Conservation (phyloP, 108 stramenopile species). For the Fragilaria crotonensis region DNA sequence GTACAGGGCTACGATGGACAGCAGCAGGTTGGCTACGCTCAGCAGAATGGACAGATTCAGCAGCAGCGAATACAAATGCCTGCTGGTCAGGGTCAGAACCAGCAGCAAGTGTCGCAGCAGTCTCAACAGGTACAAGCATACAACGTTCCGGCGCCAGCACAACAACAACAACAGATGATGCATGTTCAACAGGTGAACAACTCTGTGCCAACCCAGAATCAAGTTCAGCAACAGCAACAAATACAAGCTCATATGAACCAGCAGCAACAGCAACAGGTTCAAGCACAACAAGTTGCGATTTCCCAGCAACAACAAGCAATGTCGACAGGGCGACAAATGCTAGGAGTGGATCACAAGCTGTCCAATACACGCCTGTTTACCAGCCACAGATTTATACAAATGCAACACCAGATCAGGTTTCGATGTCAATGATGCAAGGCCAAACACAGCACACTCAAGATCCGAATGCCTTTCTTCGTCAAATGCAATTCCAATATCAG, state of each 20-base stretch:
- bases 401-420: not conserved
- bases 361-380: not conserved
- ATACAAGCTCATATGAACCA: conserved; percentile 1
- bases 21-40: not conserved
- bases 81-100: not conserved
- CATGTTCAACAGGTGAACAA: not conserved
- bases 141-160: too few species aligned
- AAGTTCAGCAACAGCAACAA: conserved; percentile 1
- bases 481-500: not conserved
- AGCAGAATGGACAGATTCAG: conserved; percentile 8
- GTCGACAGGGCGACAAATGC: not conserved
- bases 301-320: not conserved
- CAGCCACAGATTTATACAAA: not conserved
- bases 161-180: not conserved
- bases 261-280: not conserved
- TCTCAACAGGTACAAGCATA: not conserved
- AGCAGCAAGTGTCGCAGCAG: conserved; percentile 1
- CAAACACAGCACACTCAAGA: not conserved
- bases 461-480: not conserved
- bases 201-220: not conserved
- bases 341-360: not conserved
- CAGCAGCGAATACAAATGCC: conserved; percentile 2
- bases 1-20: not conserved
- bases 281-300: not conserved
- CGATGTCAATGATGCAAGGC: conserved; percentile 5